These are phyloP conservation scores for Zygnema circumcarinatum DNA, from an alignment of 139 green algal genomes.

Conservation along the genomic window DNA sequence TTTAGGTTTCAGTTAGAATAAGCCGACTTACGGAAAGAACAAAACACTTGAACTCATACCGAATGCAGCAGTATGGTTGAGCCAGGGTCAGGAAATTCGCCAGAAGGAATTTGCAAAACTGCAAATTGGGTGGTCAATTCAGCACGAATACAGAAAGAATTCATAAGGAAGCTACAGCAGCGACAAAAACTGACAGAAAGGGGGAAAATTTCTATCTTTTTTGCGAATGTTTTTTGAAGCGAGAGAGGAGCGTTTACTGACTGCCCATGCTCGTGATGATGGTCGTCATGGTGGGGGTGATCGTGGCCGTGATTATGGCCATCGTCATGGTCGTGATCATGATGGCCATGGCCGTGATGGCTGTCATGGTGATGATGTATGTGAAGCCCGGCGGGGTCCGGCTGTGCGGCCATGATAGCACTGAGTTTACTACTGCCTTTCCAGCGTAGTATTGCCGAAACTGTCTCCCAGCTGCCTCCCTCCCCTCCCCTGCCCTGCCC, in stretches of 20 bases:
- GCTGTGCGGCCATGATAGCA: too few relatives aligned
- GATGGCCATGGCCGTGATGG: neutral
- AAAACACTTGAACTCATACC: neutral
- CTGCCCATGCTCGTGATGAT: neutral
- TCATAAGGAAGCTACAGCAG: neutral
- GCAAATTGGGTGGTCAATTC: neutral
- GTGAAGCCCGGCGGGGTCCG: too few relatives aligned
- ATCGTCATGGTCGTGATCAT: conserved; percentile 12
- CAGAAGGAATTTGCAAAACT: too few relatives aligned
- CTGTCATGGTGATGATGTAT: neutral
- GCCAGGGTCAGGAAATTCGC: too few relatives aligned
- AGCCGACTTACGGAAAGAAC: neutral
- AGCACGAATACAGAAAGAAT: neutral
- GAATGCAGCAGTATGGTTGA: neutral
- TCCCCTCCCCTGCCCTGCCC: too few relatives aligned
- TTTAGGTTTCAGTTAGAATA: neutral
- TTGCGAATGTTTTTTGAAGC: neutral
- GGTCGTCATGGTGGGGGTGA: neutral
- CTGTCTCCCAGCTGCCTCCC: too few relatives aligned
- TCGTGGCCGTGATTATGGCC: neutral
- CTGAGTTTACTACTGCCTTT: too few relatives aligned
- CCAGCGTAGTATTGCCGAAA: too few relatives aligned
- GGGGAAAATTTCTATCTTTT: neutral
- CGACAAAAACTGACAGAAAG: neutral
- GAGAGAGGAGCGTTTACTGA: neutral